Base-by-base conservation (phyloP, 345 rosid genomes). In the Excoecaria agallocha region DNA sequence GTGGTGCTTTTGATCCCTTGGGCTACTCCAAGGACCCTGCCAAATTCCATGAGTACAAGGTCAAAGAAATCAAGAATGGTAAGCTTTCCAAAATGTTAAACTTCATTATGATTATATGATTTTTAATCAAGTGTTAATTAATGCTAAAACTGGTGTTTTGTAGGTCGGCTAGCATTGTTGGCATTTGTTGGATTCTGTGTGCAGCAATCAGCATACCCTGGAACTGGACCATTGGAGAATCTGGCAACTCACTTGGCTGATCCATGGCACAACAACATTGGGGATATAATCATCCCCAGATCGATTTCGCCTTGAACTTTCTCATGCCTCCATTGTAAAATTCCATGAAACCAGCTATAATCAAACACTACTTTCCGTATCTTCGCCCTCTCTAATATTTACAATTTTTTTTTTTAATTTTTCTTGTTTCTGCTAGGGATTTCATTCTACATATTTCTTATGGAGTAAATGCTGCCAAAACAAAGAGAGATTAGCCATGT, bases 251-350 rank as follows among this genome's bases (percentile, higher is more conserved):
- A 92, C 85, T 80, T 92, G 82, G 96, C 97, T n/a, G 98, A 95
- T 68, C 98, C 98, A 80, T 95, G 99, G 98, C 99, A 92, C 93
- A 91, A 89, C 78, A 95, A 89, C 91, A 92, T 92, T 68, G 98
- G 97, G 24, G 69, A 90, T 62, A 38, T 93, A 43, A 52, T 92
- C 76, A 90, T 92, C 84, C 97, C 97, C 45, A 83, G 70, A 79
- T 4, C 74, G 12, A 0, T 86, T 73, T 37, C 3, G 46, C 88
- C 87, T 70, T 84, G 84, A 85, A 74, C n/a, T n/a, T 74, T 54
- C 24, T 0, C 38, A 38, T 48, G 17, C 54, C 0, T 68, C 52
- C 78, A 51, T 75, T 77, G 84, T 83, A 76, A 80, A 84, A 81
- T 79, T 74, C 67, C 74, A 12, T 49, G 51, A 57, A 52, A 85